phyloP scores from a whole-genome alignment of 2,329 filamentous ascomycete species.

The Leptographium procerum region DNA sequence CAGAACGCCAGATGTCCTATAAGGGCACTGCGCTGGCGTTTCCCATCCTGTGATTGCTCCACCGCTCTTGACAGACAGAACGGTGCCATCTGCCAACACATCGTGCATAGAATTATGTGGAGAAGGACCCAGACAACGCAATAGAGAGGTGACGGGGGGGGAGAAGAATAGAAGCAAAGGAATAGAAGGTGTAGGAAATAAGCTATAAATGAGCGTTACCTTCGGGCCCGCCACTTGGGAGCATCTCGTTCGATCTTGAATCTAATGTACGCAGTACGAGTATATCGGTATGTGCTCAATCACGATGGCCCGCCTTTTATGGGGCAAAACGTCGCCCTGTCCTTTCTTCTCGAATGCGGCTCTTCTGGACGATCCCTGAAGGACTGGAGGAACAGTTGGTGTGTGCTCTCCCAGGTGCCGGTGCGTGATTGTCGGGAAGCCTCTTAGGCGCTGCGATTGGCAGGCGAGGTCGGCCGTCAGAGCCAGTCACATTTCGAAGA shows the following conservation, averaged over 20 bases:
- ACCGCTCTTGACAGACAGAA: constrained; percentile 12
- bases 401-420: constrained; percentile 12
- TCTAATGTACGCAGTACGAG: too few relatives aligned
- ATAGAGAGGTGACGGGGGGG: constrained; percentile 6
- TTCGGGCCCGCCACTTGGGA: background rate
- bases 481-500: constrained; percentile 14
- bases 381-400: constrained; percentile 14
- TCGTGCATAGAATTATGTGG: constrained; percentile 24
- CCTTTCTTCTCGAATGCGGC: background rate
- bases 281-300: background rate
- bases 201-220: background rate
- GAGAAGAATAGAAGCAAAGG: background rate
- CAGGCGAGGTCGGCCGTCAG: constrained; percentile 4
- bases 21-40: constrained; percentile 2
- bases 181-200: background rate
- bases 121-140: constrained; percentile 12
- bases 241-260: background rate
- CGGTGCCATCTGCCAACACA: constrained; percentile 22
- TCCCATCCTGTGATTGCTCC: constrained; percentile 13
- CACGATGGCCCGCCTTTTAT: background rate
- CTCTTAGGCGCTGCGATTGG: constrained; percentile 18
- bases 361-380: background rate
- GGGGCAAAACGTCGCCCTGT: background rate
- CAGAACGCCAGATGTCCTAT: background rate
- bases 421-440: constrained; percentile 13